Evolutionary conservation across 345 rosid genomes (phyloP).

Genomic region (Ceriops zippeliana): DNA sequence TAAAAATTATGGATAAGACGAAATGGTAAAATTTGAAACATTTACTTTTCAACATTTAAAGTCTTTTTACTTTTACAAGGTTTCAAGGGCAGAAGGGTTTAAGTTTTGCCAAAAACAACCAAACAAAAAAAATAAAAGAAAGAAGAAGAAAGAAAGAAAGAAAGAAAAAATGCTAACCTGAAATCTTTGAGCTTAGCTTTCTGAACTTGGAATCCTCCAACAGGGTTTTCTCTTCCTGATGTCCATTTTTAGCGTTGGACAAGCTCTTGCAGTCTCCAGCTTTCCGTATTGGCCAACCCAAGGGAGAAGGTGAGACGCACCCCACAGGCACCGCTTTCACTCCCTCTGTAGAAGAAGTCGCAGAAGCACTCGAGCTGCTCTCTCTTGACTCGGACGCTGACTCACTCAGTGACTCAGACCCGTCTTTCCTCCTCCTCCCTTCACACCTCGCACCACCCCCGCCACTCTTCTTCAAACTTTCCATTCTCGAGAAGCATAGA

Average conservation of each 20-base stretch:
- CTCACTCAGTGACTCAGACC: slow-evolving; percentile 41
- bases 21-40: slow-evolving; percentile 6
- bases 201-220: slow-evolving; percentile 38
- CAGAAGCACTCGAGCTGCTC: slow-evolving; percentile 42
- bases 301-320: slow-evolving; percentile 47
- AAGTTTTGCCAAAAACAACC: background rate
- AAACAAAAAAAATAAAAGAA: background rate
- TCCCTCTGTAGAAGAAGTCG: slow-evolving; percentile 29
- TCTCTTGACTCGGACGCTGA: slow-evolving; percentile 50
- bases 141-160: too few species aligned
- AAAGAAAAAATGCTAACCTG: slow-evolving; percentile 41
- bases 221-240: slow-evolving; percentile 28
- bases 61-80: background rate
- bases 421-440: slow-evolving; percentile 40
- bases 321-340: slow-evolving; percentile 25
- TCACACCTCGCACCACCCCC: slow-evolving; percentile 22
- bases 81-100: background rate
- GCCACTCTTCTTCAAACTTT: slow-evolving; percentile 41
- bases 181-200: slow-evolving; percentile 33
- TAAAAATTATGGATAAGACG: too few species aligned
- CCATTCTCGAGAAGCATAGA: slow-evolving; percentile 36
- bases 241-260: slow-evolving; percentile 27
- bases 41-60: background rate
- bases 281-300: slow-evolving; percentile 94
- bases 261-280: slow-evolving; percentile 50